Base-by-base conservation (phyloP, 1,284 basidiomycete species). In the Phellinidium pouzarii region DNA sequence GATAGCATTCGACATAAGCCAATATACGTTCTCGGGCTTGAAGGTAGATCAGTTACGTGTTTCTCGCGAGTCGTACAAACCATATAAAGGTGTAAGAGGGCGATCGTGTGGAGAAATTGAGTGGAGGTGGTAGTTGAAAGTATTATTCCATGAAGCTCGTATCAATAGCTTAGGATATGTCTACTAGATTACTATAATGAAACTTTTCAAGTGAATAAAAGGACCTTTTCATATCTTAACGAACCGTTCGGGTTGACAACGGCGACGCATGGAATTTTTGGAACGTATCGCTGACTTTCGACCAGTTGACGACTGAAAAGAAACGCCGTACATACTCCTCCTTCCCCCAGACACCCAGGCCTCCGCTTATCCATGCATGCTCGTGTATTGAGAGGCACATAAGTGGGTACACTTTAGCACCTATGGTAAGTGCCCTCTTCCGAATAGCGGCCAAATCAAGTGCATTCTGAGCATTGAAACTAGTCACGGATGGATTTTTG, bases 341-440 rank as follows among this genome's bases (percentile, higher is more conserved):
- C 71, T 92, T 93, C 38, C 91, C 93, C 90, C 91, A 95, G 14
- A 99, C 82, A 9, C 95, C 95, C 64, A 91, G 94, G 56, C 87
- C 87, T 46, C 88, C 84, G 49, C 78, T 77, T 60, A 99, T 73
- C 88, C 94, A 99, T 22, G 89, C 86, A 63, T 94, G 94, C 69
- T 97, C 94, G 63, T 93, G 84, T 20, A 95, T 78, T 52, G 85
- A 87, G 57, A 97, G 68, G 60, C 91, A 93, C 64, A 95, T 85
- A 42, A 95, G 66, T 11, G 92, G 92, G 66, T 76, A 84, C 25
- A 51, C 3, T 4, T 12, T 12, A 19, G n/a, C 4, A 25, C 52
- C 52, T 19, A 17, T 22, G 9, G 22, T 17, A 17, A 42, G 40
- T 2, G 27, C 19, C 14, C 3, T 11, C 27, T 42, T 50, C 5